Base-by-base conservation (phyloP, 2,329 filamentous ascomycete genomes). In the Alternaria angustiovoidea region DNA sequence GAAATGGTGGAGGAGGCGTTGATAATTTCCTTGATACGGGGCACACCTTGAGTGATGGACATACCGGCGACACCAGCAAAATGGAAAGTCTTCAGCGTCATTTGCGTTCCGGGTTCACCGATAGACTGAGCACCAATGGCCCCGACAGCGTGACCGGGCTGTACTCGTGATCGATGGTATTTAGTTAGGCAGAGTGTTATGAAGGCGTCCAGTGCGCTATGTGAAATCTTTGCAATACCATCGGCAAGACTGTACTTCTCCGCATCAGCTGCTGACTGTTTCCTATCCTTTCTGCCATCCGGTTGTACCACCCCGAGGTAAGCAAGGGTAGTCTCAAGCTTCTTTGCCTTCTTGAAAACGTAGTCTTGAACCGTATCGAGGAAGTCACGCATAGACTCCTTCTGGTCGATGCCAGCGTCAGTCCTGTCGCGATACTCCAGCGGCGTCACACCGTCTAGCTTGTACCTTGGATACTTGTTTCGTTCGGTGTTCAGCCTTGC, bases 1-100 rank as follows among this genome's bases (percentile, higher is more conserved):
- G 91, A 96, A 79, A 99, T 99, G 51, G 85, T 84, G 77, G 93
- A 96, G 8, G 93, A 97, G 6, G 95, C 95, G 81, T 99, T 99
- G 88, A 99, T 99, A 69, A 99, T 99, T 84, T 99, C 95, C 82
- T 99, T 99, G 83, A 99, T 99, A 89, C 95, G 94, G 1, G 95
- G 95, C 7, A 99, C 95, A 91, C 95, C 95, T 75, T 97, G 93
- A 0, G 95, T 99, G 75, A 99, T 97, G 86, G 93, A 97, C 95
- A 99, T 98, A 78, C 94, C 94, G 43, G 95, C 95, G 65, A 99
- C 95, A 91, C 95, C 95, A 76, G 95, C 95, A 83, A 99, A 99
- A 91, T 98, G 95, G 88, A 98, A 98, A 76, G 95, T 98, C 82
- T 98, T 98, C 65, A 99, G 82, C 1, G 95, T 99, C 95, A 99